phyloP scores from a whole-genome alignment of 2,329 filamentous ascomycete species.

The Coniella vitis region DNA sequence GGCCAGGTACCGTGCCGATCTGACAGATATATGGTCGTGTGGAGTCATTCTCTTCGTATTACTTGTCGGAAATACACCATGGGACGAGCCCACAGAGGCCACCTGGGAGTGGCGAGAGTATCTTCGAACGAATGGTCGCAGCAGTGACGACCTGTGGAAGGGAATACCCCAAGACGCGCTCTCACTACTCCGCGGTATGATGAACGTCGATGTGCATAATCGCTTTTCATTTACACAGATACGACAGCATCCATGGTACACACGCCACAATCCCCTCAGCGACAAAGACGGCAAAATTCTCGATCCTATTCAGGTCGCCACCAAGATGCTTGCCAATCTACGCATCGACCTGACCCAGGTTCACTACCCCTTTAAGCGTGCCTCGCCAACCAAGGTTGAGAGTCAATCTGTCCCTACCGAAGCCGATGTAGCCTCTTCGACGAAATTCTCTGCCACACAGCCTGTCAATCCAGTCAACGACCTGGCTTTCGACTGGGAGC shows the following conservation, averaged over 20 bases:
- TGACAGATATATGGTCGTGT: slow-evolving; percentile 94
- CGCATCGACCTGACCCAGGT: slow-evolving; percentile 78
- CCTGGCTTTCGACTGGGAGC: slow-evolving; percentile 81
- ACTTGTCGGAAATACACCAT: slow-evolving; percentile 91
- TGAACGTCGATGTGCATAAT: slow-evolving; percentile 66
- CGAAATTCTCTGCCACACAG: slow-evolving; percentile 70
- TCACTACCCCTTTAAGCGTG: slow-evolving; percentile 43
- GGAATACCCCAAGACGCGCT: slow-evolving; percentile 66
- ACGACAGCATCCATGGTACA: slow-evolving; percentile 92
- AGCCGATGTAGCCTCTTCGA: slow-evolving; percentile 23
- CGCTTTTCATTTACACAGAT: slow-evolving; percentile 85
- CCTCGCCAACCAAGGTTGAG: slow-evolving; percentile 67
- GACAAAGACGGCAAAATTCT: slow-evolving; percentile 65
- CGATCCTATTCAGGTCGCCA: slow-evolving; percentile 81
- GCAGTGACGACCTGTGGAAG: slow-evolving; percentile 78
- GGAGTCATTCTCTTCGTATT: slow-evolving; percentile 97
- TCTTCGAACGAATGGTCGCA: slow-evolving; percentile 68
- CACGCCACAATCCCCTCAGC: slow-evolving; percentile 70
- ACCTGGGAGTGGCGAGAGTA: slow-evolving; percentile 95
- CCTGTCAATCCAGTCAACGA: slow-evolving; percentile 73
- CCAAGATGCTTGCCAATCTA: slow-evolving; percentile 86
- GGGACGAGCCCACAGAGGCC: slow-evolving; percentile 81
- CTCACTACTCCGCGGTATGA: slow-evolving; percentile 87
- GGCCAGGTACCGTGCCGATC: slow-evolving; percentile 64
- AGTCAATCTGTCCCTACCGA: slow-evolving; percentile 25